phyloP scores from a whole-genome alignment of 2,329 filamentous ascomycete genomes.

The Alternaria infectoria region DNA sequence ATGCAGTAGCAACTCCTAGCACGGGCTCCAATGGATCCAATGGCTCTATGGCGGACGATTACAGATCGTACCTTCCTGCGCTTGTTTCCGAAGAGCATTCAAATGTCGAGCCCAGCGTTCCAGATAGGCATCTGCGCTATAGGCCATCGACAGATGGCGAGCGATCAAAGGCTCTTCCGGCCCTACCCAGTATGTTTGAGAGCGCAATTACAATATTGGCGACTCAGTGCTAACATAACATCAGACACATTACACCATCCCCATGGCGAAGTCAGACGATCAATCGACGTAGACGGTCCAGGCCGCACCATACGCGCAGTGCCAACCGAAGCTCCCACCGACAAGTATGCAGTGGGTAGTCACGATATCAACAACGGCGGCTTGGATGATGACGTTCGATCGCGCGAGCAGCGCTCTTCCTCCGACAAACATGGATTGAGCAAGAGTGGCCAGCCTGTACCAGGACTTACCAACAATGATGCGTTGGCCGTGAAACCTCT shows the following conservation, averaged over 20 bases:
- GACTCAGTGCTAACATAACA: background rate
- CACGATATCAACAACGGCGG: slow-evolving; percentile 10
- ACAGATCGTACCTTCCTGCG: slow-evolving; percentile 26
- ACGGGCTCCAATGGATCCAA: slow-evolving; percentile 17
- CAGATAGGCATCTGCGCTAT: slow-evolving; percentile 36
- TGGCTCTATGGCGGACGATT: slow-evolving; percentile 30
- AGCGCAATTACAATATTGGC: background rate
- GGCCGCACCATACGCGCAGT: background rate
- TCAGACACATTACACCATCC: slow-evolving; percentile 5
- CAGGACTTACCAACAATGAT: background rate
- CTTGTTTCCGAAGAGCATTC: slow-evolving; percentile 17
- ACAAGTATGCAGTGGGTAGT: slow-evolving; percentile 5
- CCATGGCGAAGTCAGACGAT: background rate
- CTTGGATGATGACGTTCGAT: slow-evolving; percentile 14
- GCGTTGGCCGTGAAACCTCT: background rate
- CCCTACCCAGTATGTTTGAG: slow-evolving; percentile 12
- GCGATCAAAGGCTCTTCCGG: slow-evolving; percentile 7
- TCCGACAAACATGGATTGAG: slow-evolving; percentile 6
- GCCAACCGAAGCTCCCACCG: background rate
- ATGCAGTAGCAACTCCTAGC: background rate
- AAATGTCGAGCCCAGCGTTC: slow-evolving; percentile 49
- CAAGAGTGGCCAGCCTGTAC: slow-evolving; percentile 7
- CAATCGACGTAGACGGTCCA: background rate
- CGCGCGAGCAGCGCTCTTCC: slow-evolving; percentile 1
- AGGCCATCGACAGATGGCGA: slow-evolving; percentile 10